Evolutionary conservation across 75 land plant species (phyloP), one percentile per base, ranked within the genome.

Genomic region (Picea sitchensis): DNA sequence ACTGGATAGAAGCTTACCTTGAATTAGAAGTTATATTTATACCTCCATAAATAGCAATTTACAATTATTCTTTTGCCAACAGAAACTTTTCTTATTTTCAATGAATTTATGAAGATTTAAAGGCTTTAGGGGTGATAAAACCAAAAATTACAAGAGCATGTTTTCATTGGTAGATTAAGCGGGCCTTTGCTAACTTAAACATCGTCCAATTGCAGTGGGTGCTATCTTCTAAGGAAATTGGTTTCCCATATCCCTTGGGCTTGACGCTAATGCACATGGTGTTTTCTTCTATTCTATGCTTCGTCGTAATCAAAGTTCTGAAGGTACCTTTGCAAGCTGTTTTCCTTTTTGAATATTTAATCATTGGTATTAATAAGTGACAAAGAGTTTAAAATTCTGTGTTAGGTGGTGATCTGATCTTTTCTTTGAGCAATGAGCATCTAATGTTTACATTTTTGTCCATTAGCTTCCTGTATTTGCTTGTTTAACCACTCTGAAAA

Each of bases 211-310:
- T 87, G 86, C 90, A 97, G 99, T 97, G 98, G 98, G 95, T 97
- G 63, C 85, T 97, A 62, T 97, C 99, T 26, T 89, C 98, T 1
- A 91, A 90, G 80, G 82, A 93, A 69, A 90, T 91, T 63, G 93
- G 92, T 81, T 97, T 97, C 76, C 98, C 99, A 7, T 97, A 93
- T 83, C 99, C 99, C 32, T 88, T 97, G 79, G 95, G 87, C 9
- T 80, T 97, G 75, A 97, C 99, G 56, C 87, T 97, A 21, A 80
- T 95, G 80, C 99, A 97, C 91, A 97, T 95, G 98, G 80, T 95
- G 71, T 97, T 97, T 83, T 97, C 99, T 20, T 87, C 99, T 15
- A 86, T 97, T 17, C 81, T 95, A 30, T 95, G 98, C 76, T 91
- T 95, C 75, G 1, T 91, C 4, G 90, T 95, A 61, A 89, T 93